phyloP scores from a whole-genome alignment of 495 filamentous ascomycete genomes.

The Symbiotaphrina buchneri region DNA sequence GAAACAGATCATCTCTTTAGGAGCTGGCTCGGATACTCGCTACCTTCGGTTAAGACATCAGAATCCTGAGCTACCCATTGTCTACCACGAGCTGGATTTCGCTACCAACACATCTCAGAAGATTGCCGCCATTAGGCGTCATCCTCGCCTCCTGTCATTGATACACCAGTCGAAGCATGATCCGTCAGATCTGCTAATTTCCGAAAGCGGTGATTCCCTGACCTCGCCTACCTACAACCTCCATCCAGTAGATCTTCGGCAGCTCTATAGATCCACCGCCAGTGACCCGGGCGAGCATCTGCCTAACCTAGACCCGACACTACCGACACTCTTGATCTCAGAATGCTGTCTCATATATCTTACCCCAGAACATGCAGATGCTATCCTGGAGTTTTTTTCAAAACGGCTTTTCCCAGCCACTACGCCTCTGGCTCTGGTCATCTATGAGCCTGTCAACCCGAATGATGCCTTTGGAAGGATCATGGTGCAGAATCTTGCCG shows the following conservation, averaged over 20 bases:
- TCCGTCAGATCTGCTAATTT: conserved; percentile 12
- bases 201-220: conserved; percentile 17
- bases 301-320: conserved; percentile 19
- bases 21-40: conserved; percentile 84
- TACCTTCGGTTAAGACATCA: conserved; percentile 40
- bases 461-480: conserved; percentile 67
- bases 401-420: conserved; percentile 20
- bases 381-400: conserved; percentile 46
- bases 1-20: conserved; percentile 82
- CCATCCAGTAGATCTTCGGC: conserved; percentile 65
- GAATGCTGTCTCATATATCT: conserved; percentile 93
- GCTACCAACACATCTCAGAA: conserved; percentile 46
- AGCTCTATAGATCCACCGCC: conserved; percentile 18
- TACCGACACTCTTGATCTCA: conserved; percentile 43
- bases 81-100: conserved; percentile 93
- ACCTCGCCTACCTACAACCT: conserved; percentile 36
- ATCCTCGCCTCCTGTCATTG: conserved; percentile 11
- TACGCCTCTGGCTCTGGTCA: conserved; percentile 33
- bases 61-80: conserved; percentile 16
- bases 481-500: conserved; percentile 79
- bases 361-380: conserved; percentile 29
- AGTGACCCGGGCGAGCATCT: conserved; percentile 8
- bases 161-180: not conserved
- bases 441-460: conserved; percentile 81
- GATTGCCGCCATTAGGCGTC: conserved; percentile 23